Evolutionary conservation across 129 eudicot genomes (phyloP), one percentile per base, ranked within the genome.

Genomic region (Tanacetum coccineum): DNA sequence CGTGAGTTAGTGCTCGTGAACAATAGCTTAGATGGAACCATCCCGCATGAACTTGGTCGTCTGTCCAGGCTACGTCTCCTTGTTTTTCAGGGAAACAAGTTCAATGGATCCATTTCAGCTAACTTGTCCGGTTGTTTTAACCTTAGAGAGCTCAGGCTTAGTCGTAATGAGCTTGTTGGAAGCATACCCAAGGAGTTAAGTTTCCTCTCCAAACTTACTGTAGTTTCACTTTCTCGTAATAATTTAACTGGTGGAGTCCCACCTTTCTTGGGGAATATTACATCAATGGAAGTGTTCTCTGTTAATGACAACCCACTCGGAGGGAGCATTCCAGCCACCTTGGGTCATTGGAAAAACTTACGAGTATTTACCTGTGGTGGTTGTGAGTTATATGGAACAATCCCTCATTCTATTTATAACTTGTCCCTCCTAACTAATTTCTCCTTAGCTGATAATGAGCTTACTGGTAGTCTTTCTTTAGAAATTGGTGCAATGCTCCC

Each of bases 21-120:
- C 64, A 75, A 75, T 17, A 67, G 20, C 64, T 67, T 75, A 44
- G 32, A 58, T 40, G 80, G 64, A 67, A 49, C 64, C 30, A 75
- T 75, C 58, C 70, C 80, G 6, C 49, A 13, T n/a, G 80, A 76
- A 68, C 65, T 76, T 7, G 75, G 65, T 6, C 69, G 70, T 61
- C 21, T 76, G 3, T 76, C 64, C 3, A 59, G 74, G 47, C 48
- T 76, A 64, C 48, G 58, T 22, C 0, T 15, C n/a, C 70, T 76
- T 25, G 1, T 8, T 11, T 54, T 76, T 28, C 9, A 8, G 0
- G 0, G 2, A 19, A 76, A 76, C 57, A 25, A 46, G 11, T 70
- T 76, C 2, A 11, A 25, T 1, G 65, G 66, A 9, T 66, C 21
- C 14, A 61, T 76, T 62, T 71, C 70, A 4, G 15, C 71, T 26